Evolutionary conservation across 805 yeast species (phyloP).

Genomic region (Yamadazyma insecticola): DNA sequence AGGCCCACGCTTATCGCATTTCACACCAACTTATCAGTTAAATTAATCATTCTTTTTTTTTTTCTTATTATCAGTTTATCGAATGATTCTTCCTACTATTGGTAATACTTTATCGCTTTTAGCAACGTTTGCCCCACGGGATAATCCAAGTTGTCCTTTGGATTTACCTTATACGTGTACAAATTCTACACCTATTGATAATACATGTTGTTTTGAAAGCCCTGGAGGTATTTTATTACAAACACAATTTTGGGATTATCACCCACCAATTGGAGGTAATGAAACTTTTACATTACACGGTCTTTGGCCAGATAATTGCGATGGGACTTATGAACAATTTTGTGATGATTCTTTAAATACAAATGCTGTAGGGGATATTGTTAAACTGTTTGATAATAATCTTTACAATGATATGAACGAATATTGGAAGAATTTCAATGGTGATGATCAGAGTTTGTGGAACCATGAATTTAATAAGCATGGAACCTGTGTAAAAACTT

Average conservation of each 20-base stretch:
- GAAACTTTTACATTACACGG: slow-evolving; percentile 42
- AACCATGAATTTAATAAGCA: slow-evolving; percentile 42
- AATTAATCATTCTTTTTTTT: no score
- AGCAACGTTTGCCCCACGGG: no score
- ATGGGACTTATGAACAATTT: slow-evolving; percentile 34
- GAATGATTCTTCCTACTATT: no score
- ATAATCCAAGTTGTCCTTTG: slow-evolving; percentile 50
- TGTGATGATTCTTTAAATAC: slow-evolving; percentile 30
- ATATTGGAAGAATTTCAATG: slow-evolving; percentile 36
- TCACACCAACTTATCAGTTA: no score
- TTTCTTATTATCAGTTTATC: no score
- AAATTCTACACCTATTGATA: slow-evolving; percentile 37
- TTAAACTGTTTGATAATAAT: slow-evolving; percentile 12
- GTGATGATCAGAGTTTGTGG: slow-evolving; percentile 52
- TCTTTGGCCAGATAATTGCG: slow-evolving; percentile 41
- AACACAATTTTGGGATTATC: slow-evolving; percentile 36
- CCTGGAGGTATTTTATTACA: slow-evolving; percentile 37
- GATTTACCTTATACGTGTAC: slow-evolving; percentile 57
- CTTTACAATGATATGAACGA: slow-evolving; percentile 25
- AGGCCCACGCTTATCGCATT: no score
- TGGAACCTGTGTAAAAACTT: slow-evolving; percentile 38
- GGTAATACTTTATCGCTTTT: no score
- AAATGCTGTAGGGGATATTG: slow-evolving; percentile 16
- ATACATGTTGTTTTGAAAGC: slow-evolving; percentile 43
- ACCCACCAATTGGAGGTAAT: slow-evolving; percentile 26